phyloP scores from a whole-genome alignment of 768 basidiomycete species.

The Punctularia strigosozonata region DNA sequence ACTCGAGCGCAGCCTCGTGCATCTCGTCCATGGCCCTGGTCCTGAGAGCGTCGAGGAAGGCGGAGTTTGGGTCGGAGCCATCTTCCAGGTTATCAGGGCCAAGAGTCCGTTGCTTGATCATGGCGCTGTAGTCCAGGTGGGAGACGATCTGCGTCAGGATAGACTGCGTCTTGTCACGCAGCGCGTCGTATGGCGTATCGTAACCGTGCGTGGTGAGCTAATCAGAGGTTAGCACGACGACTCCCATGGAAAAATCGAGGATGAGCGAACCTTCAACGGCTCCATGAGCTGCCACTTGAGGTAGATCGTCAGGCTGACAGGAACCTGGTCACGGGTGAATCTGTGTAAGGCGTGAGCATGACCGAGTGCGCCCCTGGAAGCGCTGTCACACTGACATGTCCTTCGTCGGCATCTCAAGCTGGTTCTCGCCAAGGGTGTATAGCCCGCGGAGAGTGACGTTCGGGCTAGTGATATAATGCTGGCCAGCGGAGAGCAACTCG shows the following conservation, averaged over 20 bases:
- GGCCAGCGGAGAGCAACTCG: constrained; percentile 67
- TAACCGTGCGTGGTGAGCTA: constrained; percentile 77
- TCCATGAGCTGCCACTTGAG: constrained; percentile 57
- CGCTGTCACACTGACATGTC: constrained; percentile 50
- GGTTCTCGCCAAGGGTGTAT: constrained; percentile 75
- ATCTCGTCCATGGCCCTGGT: constrained; percentile 84
- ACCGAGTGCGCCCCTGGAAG: neutral
- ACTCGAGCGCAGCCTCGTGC: constrained; percentile 70
- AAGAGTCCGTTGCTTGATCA: constrained; percentile 72
- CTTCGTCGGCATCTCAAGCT: constrained; percentile 80
- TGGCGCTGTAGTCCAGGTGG: constrained; percentile 49
- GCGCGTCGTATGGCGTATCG: constrained; percentile 69
- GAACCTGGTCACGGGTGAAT: constrained; percentile 81
- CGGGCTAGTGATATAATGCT: constrained; percentile 77
- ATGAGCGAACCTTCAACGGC: constrained; percentile 29
- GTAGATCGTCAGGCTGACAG: constrained; percentile 74
- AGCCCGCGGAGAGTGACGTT: constrained; percentile 72
- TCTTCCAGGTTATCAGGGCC: constrained; percentile 70
- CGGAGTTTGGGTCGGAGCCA: constrained; percentile 53
- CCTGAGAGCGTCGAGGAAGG: constrained; percentile 73
- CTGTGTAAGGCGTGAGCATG: constrained; percentile 19
- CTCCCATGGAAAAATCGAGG: neutral
- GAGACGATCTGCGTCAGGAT: constrained; percentile 81
- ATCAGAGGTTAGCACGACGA: neutral
- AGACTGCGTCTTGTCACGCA: constrained; percentile 74